Evolutionary conservation across 768 basidiomycete species (phyloP).

Genomic region (Royoungia palumana): DNA sequence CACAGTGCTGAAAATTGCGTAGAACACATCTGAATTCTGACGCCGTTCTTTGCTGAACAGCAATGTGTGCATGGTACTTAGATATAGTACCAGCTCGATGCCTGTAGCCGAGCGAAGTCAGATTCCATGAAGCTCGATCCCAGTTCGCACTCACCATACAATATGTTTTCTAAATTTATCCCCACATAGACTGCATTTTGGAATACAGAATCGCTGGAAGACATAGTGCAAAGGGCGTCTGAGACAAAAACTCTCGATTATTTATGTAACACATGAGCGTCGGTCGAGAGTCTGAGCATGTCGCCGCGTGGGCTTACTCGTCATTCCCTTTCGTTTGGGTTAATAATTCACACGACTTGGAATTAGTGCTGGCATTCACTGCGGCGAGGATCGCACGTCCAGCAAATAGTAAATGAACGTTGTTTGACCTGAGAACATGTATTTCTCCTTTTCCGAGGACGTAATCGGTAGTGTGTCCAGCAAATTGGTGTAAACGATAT

Average conservation of each 20-base stretch:
- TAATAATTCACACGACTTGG: too few species aligned
- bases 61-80: constrained; percentile 22
- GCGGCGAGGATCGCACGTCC: too few species aligned
- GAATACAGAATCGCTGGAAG: constrained; percentile 19
- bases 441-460: too few species aligned
- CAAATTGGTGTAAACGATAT: too few species aligned
- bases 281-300: background rate
- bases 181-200: constrained; percentile 23
- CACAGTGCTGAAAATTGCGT: constrained; percentile 22
- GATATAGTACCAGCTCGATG: constrained; percentile 23
- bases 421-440: too few species aligned
- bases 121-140: background rate
- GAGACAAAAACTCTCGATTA: background rate
- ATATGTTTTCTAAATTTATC: constrained; percentile 23
- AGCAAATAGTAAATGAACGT: too few species aligned
- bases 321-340: too few species aligned
- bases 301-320: background rate
- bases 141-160: constrained; percentile 18
- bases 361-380: too few species aligned
- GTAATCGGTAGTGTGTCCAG: too few species aligned
- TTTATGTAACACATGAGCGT: too few species aligned
- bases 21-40: constrained; percentile 17
- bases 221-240: constrained; percentile 6
- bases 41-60: constrained; percentile 1
- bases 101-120: constrained; percentile 9